Conservation (phyloP, 768 basidiomycete species). For the Amanita subjunquillea region DNA sequence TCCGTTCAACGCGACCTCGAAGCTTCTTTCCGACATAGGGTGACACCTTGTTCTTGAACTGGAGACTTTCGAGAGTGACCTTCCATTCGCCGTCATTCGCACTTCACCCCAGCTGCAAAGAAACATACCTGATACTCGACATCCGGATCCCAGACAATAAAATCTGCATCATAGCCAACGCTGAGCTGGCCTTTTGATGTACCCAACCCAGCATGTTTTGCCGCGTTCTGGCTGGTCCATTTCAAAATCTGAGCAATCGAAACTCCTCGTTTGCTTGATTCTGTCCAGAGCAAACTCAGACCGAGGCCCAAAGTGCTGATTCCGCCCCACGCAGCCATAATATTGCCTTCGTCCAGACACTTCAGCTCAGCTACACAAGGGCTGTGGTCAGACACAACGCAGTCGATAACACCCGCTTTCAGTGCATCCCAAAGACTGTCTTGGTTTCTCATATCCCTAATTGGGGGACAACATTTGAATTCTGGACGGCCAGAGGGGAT, state of each 20-base stretch:
- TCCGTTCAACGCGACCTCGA: constrained; percentile 62
- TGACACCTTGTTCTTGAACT: constrained; percentile 92
- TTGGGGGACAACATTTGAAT: constrained; percentile 96
- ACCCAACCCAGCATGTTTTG: constrained; percentile 68
- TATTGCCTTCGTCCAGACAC: constrained; percentile 61
- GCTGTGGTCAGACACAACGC: constrained; percentile 92
- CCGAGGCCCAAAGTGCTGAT: constrained; percentile 89
- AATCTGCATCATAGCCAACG: constrained; percentile 77
- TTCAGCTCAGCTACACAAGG: constrained; percentile 83
- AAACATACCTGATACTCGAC: constrained; percentile 28
- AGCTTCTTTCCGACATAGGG: constrained; percentile 76
- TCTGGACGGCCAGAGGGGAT: constrained; percentile 73
- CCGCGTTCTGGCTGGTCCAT: constrained; percentile 72
- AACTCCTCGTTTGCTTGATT: constrained; percentile 51
- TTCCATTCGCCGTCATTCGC: constrained; percentile 16
- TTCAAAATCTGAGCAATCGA: constrained; percentile 50
- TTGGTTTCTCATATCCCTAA: constrained; percentile 65
- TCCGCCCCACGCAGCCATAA: constrained; percentile 93
- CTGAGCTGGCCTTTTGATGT: constrained; percentile 61
- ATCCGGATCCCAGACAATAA: constrained; percentile 66
- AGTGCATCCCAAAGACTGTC: constrained; percentile 77
- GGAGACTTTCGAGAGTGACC: constrained; percentile 64
- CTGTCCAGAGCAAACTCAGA: constrained; percentile 83
- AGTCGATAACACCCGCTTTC: constrained; percentile 77
- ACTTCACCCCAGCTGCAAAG: background rate